Evolutionary conservation across 768 basidiomycete species (phyloP).

Genomic region (Trametes maxima): DNA sequence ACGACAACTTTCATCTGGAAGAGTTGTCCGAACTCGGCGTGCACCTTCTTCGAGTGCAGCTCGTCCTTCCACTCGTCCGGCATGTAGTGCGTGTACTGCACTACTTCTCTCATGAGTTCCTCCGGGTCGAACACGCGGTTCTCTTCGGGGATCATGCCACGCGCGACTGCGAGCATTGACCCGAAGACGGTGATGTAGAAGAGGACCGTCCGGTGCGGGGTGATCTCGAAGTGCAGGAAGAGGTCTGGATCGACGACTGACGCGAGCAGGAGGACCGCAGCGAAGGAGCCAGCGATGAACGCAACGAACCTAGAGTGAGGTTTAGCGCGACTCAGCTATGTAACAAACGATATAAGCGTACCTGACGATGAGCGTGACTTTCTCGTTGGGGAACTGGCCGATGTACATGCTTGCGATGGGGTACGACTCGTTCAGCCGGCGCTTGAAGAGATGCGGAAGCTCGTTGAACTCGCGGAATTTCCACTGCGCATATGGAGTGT

Average conservation of each 20-base stretch:
- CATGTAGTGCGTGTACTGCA: conserved; percentile 95
- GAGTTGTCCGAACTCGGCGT: conserved; percentile 87
- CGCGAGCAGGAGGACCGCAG: conserved; percentile 90
- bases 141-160: conserved; percentile 96
- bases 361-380: conserved; percentile 88
- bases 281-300: conserved; percentile 95
- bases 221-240: conserved; percentile 93
- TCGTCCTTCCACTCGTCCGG: conserved; percentile 89
- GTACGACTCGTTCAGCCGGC: conserved; percentile 86
- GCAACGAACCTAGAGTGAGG: conserved; percentile 75
- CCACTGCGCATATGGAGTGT: conserved; percentile 96
- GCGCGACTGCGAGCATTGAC: conserved; percentile 81
- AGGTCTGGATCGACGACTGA: conserved; percentile 93
- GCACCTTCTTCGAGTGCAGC: conserved; percentile 89
- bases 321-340: not conserved
- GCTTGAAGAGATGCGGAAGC: conserved; percentile 87
- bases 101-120: conserved; percentile 87
- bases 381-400: conserved; percentile 96
- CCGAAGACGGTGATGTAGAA: conserved; percentile 93
- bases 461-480: conserved; percentile 99
- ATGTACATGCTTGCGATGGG: conserved; percentile 93
- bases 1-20: conserved; percentile 92
- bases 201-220: conserved; percentile 86
- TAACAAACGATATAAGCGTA: conserved; percentile 39
- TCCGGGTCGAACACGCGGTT: conserved; percentile 95